Evolutionary conservation across 768 basidiomycete genomes (phyloP).

Genomic region (Scleroderma citrinum): DNA sequence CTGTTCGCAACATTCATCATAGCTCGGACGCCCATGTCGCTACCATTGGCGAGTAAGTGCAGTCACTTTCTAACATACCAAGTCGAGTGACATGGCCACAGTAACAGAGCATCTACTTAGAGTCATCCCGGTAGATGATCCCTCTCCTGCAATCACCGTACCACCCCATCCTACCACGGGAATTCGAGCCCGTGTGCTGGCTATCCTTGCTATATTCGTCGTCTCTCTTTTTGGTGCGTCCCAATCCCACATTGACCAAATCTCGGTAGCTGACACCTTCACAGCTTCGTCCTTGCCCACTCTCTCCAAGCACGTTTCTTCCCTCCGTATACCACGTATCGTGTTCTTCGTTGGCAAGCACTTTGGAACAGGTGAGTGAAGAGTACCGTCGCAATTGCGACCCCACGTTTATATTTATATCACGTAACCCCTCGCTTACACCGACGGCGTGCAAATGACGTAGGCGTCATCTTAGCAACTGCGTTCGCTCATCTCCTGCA

Average conservation of each 20-base stretch:
- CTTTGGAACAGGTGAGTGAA: slow-evolving; percentile 61
- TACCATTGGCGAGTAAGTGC: background rate
- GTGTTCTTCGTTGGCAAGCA: slow-evolving; percentile 85
- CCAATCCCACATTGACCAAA: slow-evolving; percentile 4
- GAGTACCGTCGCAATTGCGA: background rate
- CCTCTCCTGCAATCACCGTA: too few relatives aligned
- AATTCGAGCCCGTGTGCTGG: slow-evolving; percentile 5
- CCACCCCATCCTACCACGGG: background rate
- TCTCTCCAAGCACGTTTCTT: slow-evolving; percentile 47
- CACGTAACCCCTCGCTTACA: background rate
- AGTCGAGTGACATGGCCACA: too few relatives aligned
- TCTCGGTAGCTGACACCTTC: background rate
- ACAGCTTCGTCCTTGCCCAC: slow-evolving; percentile 73
- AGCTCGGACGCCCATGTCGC: too few relatives aligned
- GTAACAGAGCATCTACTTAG: too few relatives aligned
- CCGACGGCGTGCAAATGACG: too few relatives aligned
- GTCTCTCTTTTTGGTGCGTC: slow-evolving; percentile 60
- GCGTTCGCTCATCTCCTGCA: slow-evolving; percentile 79
- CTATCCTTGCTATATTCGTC: slow-evolving; percentile 49
- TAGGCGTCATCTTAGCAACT: slow-evolving; percentile 75
- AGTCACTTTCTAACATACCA: background rate
- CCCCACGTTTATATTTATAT: background rate
- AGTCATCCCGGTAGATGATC: too few relatives aligned
- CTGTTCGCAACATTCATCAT: too few relatives aligned
- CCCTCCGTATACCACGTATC: slow-evolving; percentile 57